A percentile compares a stretch with the other conserved stretches of the same genome.
Evolutionary conservation across 495 filamentous ascomycete genomes (phyloP).

Genomic region (Tuber indicum): DNA sequence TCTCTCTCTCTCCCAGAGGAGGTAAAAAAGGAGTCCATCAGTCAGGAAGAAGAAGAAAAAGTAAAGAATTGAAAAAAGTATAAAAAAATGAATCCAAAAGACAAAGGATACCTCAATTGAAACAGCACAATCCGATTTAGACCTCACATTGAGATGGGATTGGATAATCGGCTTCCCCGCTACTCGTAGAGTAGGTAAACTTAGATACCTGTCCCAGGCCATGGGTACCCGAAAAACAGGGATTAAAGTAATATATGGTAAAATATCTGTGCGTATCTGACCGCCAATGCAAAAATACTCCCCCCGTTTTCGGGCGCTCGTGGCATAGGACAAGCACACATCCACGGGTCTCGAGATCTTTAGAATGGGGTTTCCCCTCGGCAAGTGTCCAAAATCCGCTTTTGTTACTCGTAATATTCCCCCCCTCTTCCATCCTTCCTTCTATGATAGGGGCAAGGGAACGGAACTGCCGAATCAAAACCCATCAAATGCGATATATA

Average conservation of each 20-base stretch:
- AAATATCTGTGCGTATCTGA: too few species aligned
- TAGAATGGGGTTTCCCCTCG: not conserved
- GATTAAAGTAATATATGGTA: too few species aligned
- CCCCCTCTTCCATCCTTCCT: not conserved
- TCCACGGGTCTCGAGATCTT: not conserved
- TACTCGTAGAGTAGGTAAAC: not conserved
- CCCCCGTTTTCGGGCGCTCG: too few species aligned
- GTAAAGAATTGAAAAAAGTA: not conserved
- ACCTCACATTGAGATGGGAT: not conserved
- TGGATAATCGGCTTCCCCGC: not conserved
- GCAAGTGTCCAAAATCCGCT: not conserved
- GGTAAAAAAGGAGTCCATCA: not conserved
- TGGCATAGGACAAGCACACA: not conserved
- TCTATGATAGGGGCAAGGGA: not conserved
- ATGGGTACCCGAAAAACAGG: too few species aligned
- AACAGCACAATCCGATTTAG: slow-evolving; percentile 1
- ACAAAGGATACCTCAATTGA: not conserved
- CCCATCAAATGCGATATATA: not conserved
- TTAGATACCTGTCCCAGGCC: not conserved
- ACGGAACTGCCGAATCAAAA: slow-evolving; percentile 1
- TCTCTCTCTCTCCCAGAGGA: not conserved
- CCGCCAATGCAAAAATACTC: too few species aligned
- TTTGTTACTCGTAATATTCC: not conserved
- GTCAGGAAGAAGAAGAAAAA: not conserved
- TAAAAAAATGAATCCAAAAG: not conserved